These are phyloP conservation scores for Hyaloscypha finlandica DNA, from an alignment of 495 filamentous ascomycete species.

Conservation along the genomic window DNA sequence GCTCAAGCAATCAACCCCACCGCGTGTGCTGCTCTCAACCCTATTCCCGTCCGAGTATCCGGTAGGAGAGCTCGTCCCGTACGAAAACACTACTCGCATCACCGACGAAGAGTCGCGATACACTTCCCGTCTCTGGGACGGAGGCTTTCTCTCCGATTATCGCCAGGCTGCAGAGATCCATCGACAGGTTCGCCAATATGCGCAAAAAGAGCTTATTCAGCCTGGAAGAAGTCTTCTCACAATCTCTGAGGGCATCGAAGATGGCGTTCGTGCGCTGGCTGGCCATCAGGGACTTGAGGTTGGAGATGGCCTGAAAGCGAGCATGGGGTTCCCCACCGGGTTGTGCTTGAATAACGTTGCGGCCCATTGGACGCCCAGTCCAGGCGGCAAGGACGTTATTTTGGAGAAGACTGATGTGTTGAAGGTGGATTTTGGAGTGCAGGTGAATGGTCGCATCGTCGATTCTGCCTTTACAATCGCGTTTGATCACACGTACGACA, in stretches of 20 bases:
- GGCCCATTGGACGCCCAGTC: conserved; percentile 88
- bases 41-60: conserved; percentile 79
- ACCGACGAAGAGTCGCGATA: conserved; percentile 86
- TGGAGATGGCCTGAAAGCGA: conserved; percentile 74
- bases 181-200: conserved; percentile 76
- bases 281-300: conserved; percentile 78
- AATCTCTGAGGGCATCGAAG: conserved; percentile 84
- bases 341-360: conserved; percentile 83
- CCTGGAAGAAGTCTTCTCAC: conserved; percentile 81
- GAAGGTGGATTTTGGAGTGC: conserved; percentile 92
- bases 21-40: conserved; percentile 69
- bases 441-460: conserved; percentile 87
- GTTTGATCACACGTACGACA: conserved; percentile 82
- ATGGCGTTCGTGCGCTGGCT: conserved; percentile 74
- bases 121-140: conserved; percentile 70
- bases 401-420: conserved; percentile 81
- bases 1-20: conserved; percentile 72
- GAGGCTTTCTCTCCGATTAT: conserved; percentile 80
- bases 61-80: conserved; percentile 77
- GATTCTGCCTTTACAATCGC: conserved; percentile 91
- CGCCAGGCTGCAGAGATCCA: conserved; percentile 64
- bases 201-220: conserved; percentile 69
- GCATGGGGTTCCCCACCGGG: conserved; percentile 91
- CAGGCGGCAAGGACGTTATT: conserved; percentile 79
- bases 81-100: conserved; percentile 77